phyloP scores from a whole-genome alignment of 257 asterid genomes.

The Nicotiana undulata region DNA sequence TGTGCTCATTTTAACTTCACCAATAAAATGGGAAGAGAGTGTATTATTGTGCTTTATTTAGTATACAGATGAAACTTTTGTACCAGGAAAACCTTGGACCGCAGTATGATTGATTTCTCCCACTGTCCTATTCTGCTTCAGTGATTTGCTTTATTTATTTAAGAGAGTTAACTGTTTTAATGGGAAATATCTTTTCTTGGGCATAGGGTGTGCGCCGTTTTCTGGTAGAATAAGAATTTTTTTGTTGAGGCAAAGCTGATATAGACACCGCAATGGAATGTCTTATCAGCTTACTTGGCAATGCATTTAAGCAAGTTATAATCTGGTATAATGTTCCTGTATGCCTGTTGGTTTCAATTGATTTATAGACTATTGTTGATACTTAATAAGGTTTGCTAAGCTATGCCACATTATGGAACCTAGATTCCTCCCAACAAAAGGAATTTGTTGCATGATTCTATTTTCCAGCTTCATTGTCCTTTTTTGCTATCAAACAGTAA shows the following conservation, averaged over 20 bases:
- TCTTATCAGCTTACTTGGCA: neutral
- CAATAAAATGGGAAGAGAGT: neutral
- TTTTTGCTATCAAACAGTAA: neutral
- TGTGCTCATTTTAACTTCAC: too few relatives aligned
- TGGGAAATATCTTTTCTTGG: neutral
- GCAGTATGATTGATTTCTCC: neutral
- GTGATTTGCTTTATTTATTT: neutral
- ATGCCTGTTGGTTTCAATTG: slow-evolving; percentile 1
- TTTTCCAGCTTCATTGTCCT: neutral
- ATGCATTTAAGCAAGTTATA: slow-evolving; percentile 4
- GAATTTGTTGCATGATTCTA: neutral
- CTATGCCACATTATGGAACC: slow-evolving; percentile 1
- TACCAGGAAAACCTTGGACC: neutral
- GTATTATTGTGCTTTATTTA: neutral
- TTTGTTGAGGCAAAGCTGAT: neutral
- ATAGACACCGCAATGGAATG: neutral
- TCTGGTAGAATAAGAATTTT: neutral
- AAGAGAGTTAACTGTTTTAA: neutral
- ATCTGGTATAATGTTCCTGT: slow-evolving; percentile 1
- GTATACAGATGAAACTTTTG: neutral
- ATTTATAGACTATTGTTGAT: neutral
- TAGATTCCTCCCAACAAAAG: neutral
- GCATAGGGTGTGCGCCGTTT: neutral
- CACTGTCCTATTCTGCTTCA: neutral
- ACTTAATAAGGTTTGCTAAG: neutral